Conservation (phyloP, 768 basidiomycete species). For the Suillus cothurnatus region DNA sequence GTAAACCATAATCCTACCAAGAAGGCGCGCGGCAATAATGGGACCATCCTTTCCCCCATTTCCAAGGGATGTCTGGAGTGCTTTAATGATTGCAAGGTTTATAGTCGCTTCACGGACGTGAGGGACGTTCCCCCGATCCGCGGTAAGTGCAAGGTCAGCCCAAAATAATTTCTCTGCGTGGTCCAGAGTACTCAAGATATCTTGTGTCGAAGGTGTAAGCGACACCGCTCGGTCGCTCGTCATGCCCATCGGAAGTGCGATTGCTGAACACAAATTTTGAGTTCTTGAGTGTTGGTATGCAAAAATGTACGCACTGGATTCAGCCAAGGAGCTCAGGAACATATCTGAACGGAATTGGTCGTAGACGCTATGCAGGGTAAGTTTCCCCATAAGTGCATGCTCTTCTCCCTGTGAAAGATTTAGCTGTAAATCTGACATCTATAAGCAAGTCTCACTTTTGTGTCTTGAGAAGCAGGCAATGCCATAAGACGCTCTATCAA, state of each 20-base stretch:
- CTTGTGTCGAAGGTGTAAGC: slow-evolving; percentile 50
- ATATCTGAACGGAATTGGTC: slow-evolving; percentile 82
- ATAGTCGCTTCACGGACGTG: slow-evolving; percentile 76
- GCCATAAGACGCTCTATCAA: slow-evolving; percentile 61
- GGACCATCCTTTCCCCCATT: slow-evolving; percentile 52
- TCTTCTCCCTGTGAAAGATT: slow-evolving; percentile 64
- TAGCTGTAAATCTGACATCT: not conserved
- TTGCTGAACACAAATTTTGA: slow-evolving; percentile 50
- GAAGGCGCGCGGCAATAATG: slow-evolving; percentile 57
- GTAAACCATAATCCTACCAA: slow-evolving; percentile 46
- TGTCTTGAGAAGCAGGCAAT: slow-evolving; percentile 56
- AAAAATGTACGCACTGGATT: slow-evolving; percentile 71
- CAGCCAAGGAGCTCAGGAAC: slow-evolving; percentile 86
- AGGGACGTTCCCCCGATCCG: slow-evolving; percentile 61
- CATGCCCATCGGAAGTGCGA: slow-evolving; percentile 83
- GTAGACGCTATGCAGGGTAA: slow-evolving; percentile 80
- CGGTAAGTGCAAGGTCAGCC: slow-evolving; percentile 58
- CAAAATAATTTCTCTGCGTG: slow-evolving; percentile 73
- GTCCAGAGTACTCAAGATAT: slow-evolving; percentile 60
- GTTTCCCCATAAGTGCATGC: slow-evolving; percentile 69
- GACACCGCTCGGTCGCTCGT: slow-evolving; percentile 44
- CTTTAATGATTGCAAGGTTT: slow-evolving; percentile 68
- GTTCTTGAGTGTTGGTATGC: not conserved
- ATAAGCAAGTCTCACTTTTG: slow-evolving; percentile 46
- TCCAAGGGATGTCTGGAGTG: slow-evolving; percentile 83